A percentile compares a stretch with the other conserved stretches of the same genome.
Conservation (phyloP, 257 asterid genomes). For the Nicotiana sylvestris region DNA sequence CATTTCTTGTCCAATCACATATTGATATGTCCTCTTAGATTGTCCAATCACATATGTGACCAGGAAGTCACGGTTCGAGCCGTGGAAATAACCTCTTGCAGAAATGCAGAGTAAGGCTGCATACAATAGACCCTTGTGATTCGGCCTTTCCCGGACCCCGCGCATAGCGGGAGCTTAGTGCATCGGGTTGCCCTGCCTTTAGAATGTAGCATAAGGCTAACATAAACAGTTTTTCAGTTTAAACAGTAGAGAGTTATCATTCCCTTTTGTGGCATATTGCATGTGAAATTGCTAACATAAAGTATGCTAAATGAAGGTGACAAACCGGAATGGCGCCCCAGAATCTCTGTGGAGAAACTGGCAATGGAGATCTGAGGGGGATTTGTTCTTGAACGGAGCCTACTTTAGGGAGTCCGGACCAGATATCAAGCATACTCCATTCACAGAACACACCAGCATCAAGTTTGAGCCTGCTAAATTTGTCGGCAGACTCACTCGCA, state of each 20-base stretch:
- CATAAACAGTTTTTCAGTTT: neutral
- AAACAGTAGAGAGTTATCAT: neutral
- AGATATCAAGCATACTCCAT: conserved; percentile 23
- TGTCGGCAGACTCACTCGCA: conserved; percentile 62
- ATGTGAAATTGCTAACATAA: neutral
- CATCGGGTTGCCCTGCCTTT: too few relatives aligned
- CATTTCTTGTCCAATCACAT: neutral
- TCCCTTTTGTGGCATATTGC: neutral
- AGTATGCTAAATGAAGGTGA: conserved; percentile 37
- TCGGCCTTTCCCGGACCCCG: too few relatives aligned
- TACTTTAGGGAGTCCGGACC: conserved; percentile 60
- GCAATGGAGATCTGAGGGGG: conserved; percentile 85
- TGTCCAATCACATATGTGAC: neutral
- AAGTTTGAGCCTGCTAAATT: conserved; percentile 49
- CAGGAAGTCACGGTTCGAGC: too few relatives aligned
- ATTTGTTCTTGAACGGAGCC: conserved; percentile 59
- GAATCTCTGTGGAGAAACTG: conserved; percentile 48
- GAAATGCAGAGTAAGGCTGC: too few relatives aligned
- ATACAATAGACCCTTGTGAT: too few relatives aligned
- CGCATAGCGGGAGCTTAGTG: too few relatives aligned
- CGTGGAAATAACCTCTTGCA: too few relatives aligned
- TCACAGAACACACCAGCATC: conserved; percentile 22
- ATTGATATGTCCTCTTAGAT: neutral
- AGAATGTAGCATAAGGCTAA: neutral
- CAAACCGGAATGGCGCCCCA: conserved; percentile 47